Percentiles rank a stretch among this genome's conserved stretches.
Conservation (phyloP, 805 yeast species). For the Saccharomycopsis sp. region DNA sequence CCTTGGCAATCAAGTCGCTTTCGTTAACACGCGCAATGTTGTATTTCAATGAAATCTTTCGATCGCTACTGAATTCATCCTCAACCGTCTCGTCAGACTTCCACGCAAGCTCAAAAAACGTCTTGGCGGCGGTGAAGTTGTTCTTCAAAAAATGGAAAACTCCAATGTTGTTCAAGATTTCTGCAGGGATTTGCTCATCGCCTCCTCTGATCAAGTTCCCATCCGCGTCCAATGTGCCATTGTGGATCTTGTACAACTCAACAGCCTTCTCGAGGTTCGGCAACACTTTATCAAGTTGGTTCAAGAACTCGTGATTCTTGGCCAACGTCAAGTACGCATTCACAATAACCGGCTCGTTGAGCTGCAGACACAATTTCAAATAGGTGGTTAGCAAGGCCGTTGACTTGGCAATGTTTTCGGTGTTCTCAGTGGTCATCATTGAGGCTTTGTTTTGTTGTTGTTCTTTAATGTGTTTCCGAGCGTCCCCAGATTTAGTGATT, state of each 20-base stretch:
- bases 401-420: conserved; percentile 39
- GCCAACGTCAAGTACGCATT: conserved; percentile 65
- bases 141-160: conserved; percentile 66
- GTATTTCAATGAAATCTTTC: conserved; percentile 43
- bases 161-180: conserved; percentile 74
- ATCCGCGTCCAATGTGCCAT: conserved; percentile 28
- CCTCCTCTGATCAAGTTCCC: conserved; percentile 23
- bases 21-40: conserved; percentile 75
- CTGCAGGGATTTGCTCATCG: conserved; percentile 36
- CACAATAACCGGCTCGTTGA: conserved; percentile 46
- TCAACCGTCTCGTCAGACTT: conserved; percentile 24
- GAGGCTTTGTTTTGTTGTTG: too few relatives aligned
- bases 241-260: conserved; percentile 35
- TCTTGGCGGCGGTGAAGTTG: conserved; percentile 47
- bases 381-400: conserved; percentile 62
- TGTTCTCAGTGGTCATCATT: conserved; percentile 24
- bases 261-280: conserved; percentile 53
- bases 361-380: conserved; percentile 48
- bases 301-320: conserved; percentile 57
- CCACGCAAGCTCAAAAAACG: conserved; percentile 43
- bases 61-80: conserved; percentile 21
- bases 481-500: conserved; percentile 11
- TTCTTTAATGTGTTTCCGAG: too few relatives aligned
- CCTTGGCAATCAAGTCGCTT: conserved; percentile 22
- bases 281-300: conserved; percentile 54